Evolutionary conservation across 2,329 filamentous ascomycete genomes (phyloP), one percentile per base, ranked within the genome.

Genomic region (Tolypocladium ophioglossoides): DNA sequence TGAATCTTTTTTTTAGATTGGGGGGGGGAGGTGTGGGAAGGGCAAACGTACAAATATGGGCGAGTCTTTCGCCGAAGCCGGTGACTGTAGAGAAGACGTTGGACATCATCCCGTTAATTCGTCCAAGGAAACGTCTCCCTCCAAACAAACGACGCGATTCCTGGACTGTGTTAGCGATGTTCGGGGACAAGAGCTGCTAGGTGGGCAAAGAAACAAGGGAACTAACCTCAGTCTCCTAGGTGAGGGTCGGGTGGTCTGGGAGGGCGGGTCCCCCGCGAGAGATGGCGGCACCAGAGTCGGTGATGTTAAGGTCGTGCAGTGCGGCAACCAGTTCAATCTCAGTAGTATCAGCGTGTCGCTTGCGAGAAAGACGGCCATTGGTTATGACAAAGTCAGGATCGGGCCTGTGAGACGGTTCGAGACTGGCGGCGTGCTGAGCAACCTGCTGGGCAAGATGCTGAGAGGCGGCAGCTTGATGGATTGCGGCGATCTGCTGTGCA

Each of bases 301-400:
- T 27, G 56, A 61, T 56, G 39, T 6, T 27, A 30, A 46, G 41
- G 24, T 55, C 55, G 54, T 60, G 58, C 38, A 58, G 38, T 35
- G 62, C 57, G 53, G 60, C 63, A 59, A 66, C 58, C 54, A 69
- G 58, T 54, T 68, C 65, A 51, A 66, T 57, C 59, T 69, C 67
- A 41, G 61, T 56, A 51, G 64, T 57, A 59, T 66, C 50, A 52
- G 66, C 64, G 53, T 52, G 59, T 54, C 66, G 64, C 55, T 68
- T 68, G 58, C 57, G 63, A 51, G 62, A 63, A 50, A 55, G 55
- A 56, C 48, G 62, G 57, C 64, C 66, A 68, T 67, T 59, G 62
- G 63, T 61, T 44, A 55, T 52, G 46, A 59, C 52, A 41, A 57
- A 52, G 10, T 52, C 52, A 24, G 56, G 41, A 38, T 18, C 35